Evolutionary conservation across 805 yeast genomes (phyloP), one percentile per base, ranked within the genome.

Genomic region (Candida nitratophila): DNA sequence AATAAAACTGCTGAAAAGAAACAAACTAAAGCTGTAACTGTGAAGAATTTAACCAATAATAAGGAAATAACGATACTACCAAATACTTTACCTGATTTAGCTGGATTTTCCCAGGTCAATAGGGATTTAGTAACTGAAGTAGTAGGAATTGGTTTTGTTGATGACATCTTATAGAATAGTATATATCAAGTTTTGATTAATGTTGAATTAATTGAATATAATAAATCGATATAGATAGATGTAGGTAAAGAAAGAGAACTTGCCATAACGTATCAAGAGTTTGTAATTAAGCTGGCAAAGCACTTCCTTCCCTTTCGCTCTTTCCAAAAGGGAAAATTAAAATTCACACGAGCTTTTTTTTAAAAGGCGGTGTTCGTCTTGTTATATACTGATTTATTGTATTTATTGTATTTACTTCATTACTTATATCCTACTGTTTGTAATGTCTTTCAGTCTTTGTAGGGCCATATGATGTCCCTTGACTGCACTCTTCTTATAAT

Each of bases 71-170:
- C 59, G 48, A 83, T 70, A 31, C 79, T 71, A 37, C 84, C 93
- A 54, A 88, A 77, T 38, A 83, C 79, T 58, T 81, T 80, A 49
- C 84, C 96, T 42, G 96, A 81, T 59, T 74, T 73, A 50, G 74
- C 69, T 37, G 97, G 93, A 59, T 83, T 71, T 51, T 74, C 68
- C 95, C 95, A 86, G 50, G 87, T 78, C 48, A 86, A 69, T 52
- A 86, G 43, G 21, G 56, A 51, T 44, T 52, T 59, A 38, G 59
- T 53, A 43, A 12, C 5, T 11, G 35, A n/a, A 17, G 21, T 11
- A 6, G 35, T 5, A 17, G 35, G 19, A 14, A 20, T 8, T 9
- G 37, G n/a, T 16, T 3, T 6, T 19, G 37, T 7, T 19, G 37
- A 4, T 7, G 36, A 33, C 36, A 33, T 33, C 12, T 15, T 33